Evolutionary conservation across 2,329 filamentous ascomycete species (phyloP).

Genomic region (Neonectria ditissima): DNA sequence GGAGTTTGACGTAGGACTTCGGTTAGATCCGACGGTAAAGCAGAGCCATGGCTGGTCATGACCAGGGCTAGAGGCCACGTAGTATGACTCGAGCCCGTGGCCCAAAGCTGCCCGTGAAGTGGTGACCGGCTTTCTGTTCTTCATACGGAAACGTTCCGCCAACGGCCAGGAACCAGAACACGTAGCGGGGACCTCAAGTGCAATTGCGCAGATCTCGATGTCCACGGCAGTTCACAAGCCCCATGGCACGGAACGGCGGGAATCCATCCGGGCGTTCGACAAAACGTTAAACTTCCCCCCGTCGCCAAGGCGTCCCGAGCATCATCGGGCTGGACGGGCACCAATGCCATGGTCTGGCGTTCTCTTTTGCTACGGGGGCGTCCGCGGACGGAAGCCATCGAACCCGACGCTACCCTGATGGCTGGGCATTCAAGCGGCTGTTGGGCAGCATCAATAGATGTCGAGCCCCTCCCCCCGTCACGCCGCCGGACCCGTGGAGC

Average conservation of each 20-base stretch:
- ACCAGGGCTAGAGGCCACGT: background rate
- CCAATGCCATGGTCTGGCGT: conserved; percentile 2
- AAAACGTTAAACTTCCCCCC: background rate
- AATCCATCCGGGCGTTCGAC: background rate
- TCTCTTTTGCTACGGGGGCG: background rate
- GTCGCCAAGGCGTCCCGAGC: background rate
- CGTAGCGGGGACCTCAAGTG: background rate
- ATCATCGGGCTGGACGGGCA: background rate
- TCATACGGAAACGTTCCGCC: conserved; percentile 1
- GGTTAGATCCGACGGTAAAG: background rate
- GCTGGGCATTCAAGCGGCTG: background rate
- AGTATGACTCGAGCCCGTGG: background rate
- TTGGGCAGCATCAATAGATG: background rate
- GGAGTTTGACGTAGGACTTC: background rate
- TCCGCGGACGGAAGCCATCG: background rate
- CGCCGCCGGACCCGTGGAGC: conserved; percentile 8
- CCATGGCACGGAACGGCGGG: background rate
- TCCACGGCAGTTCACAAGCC: background rate
- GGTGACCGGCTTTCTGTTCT: background rate
- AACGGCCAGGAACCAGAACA: background rate
- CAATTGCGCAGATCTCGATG: conserved; percentile 1
- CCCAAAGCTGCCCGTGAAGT: background rate
- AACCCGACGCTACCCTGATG: background rate
- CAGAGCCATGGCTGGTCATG: background rate
- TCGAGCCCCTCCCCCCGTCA: background rate